Conservation (phyloP, 306 rosid genomes). For the Cicer arietinum region DNA sequence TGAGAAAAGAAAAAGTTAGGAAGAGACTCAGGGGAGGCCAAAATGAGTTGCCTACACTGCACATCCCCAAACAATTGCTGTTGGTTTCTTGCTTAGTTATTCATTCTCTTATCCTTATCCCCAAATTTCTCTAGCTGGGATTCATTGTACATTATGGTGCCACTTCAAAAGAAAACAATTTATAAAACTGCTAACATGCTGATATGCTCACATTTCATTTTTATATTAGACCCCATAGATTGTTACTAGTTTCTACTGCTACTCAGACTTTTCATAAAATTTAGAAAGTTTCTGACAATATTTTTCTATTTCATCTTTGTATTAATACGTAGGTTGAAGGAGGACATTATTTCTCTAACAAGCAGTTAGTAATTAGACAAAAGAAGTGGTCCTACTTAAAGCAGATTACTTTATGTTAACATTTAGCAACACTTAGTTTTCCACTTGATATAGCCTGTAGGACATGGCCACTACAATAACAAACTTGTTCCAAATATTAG, state of each 20-base stretch:
- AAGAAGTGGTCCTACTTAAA: conserved; percentile 9
- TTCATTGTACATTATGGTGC: neutral
- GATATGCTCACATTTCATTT: conserved; percentile 5
- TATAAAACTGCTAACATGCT: neutral
- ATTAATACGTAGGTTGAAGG: neutral
- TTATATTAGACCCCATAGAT: neutral
- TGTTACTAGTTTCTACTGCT: conserved; percentile 11
- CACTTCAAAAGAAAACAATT: conserved; percentile 18
- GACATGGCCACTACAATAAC: neutral
- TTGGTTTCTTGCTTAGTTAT: conserved; percentile 18
- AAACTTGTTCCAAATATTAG: conserved; percentile 9
- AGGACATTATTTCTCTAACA: neutral
- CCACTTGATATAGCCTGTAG: neutral
- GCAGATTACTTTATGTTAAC: conserved; percentile 2
- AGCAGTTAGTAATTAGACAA: conserved; percentile 16
- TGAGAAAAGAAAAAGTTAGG: conserved; percentile 14
- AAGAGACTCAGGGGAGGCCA: neutral
- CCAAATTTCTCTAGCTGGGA: conserved; percentile 9
- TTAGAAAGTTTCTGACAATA: conserved; percentile 15
- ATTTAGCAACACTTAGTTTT: neutral
- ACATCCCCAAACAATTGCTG: conserved; percentile 1
- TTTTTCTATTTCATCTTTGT: conserved; percentile 3
- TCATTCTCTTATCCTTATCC: neutral
- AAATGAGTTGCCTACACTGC: conserved; percentile 10
- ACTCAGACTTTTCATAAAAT: conserved; percentile 1